Evolutionary conservation across 1,284 basidiomycete genomes (phyloP).

Genomic region (Ustilago sp.): DNA sequence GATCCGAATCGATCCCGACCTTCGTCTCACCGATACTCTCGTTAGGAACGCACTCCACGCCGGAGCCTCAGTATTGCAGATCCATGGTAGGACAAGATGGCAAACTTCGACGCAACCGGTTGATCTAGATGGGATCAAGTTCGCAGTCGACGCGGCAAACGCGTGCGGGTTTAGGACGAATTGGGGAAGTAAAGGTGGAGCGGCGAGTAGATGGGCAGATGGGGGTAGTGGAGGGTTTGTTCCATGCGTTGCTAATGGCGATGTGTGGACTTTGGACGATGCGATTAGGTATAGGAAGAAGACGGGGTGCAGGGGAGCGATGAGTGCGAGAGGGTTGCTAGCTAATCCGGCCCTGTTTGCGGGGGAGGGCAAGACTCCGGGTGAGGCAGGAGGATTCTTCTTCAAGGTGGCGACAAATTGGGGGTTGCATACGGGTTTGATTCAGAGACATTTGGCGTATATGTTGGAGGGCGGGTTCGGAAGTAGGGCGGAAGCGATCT

Average conservation of each 20-base stretch:
- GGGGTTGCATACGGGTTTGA: slow-evolving; percentile 73
- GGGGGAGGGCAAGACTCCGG: slow-evolving; percentile 73
- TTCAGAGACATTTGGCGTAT: slow-evolving; percentile 73
- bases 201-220: slow-evolving; percentile 44
- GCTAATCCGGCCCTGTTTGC: slow-evolving; percentile 76
- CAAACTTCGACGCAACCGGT: slow-evolving; percentile 74
- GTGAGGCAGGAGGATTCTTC: slow-evolving; percentile 72
- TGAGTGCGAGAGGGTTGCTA: slow-evolving; percentile 75
- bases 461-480: slow-evolving; percentile 74
- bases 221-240: slow-evolving; percentile 71
- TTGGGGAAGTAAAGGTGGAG: slow-evolving; percentile 47
- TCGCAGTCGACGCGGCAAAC: slow-evolving; percentile 72
- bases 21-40: slow-evolving; percentile 72
- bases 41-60: slow-evolving; percentile 72
- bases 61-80: slow-evolving; percentile 72
- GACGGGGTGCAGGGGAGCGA: slow-evolving; percentile 74
- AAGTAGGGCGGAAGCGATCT: slow-evolving; percentile 71
- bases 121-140: slow-evolving; percentile 72
- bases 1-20: slow-evolving; percentile 74
- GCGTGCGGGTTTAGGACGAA: slow-evolving; percentile 53
- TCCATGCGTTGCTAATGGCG: slow-evolving; percentile 75
- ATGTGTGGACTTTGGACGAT: slow-evolving; percentile 73
- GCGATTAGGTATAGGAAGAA: slow-evolving; percentile 71
- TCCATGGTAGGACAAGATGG: slow-evolving; percentile 75
- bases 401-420: slow-evolving; percentile 72